Evolutionary conservation across 352 stramenopile genomes (phyloP).

Genomic region (Pythium coloratum): DNA sequence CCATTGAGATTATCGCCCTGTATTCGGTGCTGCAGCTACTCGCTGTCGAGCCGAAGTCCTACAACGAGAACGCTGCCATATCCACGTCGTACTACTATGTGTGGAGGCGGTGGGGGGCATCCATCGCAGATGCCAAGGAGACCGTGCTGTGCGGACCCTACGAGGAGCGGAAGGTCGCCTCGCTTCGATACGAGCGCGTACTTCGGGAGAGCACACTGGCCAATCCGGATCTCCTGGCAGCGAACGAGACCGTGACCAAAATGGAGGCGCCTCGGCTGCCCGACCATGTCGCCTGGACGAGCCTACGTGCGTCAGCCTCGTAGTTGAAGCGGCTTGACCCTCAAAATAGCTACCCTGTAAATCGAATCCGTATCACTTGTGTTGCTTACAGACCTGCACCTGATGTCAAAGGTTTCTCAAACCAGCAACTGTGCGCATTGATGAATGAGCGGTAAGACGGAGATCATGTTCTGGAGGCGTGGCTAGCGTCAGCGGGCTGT

Average conservation of each 20-base stretch:
- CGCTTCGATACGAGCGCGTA: conserved; percentile 11
- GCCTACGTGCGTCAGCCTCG: conserved; percentile 19
- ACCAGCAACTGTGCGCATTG: too few relatives aligned
- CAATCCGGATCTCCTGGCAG: neutral
- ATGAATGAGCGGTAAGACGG: neutral
- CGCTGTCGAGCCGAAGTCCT: neutral
- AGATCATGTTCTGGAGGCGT: neutral
- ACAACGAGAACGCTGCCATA: neutral
- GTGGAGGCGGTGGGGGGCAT: conserved; percentile 13
- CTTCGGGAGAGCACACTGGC: neutral
- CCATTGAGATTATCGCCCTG: neutral
- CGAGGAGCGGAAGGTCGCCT: conserved; percentile 1
- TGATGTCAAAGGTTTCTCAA: too few relatives aligned
- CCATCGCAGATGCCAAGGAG: neutral
- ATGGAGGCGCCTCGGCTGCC: neutral
- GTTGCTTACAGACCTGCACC: too few relatives aligned
- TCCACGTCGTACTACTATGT: conserved; percentile 2
- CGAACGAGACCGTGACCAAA: neutral
- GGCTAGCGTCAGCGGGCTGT: neutral
- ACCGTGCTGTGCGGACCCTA: conserved; percentile 5
- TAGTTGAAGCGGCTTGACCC: neutral
- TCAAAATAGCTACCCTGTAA: neutral
- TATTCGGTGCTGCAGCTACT: conserved; percentile 9
- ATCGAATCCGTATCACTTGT: neutral
- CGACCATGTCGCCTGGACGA: conserved; percentile 8